Base-by-base conservation (phyloP, 768 basidiomycete species). In the Auricularia sp. region DNA sequence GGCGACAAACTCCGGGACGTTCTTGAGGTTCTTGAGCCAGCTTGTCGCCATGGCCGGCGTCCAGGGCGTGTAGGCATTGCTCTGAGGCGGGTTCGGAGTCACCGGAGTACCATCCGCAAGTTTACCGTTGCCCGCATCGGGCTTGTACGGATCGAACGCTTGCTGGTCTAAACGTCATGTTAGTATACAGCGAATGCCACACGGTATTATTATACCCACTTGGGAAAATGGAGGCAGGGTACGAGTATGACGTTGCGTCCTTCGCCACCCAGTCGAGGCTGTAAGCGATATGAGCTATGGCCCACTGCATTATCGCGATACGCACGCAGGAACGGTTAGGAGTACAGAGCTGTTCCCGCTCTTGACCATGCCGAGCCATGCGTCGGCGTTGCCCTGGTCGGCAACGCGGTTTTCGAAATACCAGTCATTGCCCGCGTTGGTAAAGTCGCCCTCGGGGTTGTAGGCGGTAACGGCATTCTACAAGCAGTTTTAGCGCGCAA, bases 181-280 rank as follows among this genome's bases (percentile, higher is more conserved):
- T 7, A 42, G 39, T 66, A 4, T 36, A 21, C 29, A 53, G 47
- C 36, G 29, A 36, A 59, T 29, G 33, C 11, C 11, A 16, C 36
- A 60, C 12, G 23, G 21, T 43, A 39, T 56, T 29, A 59, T 16
- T n/a, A 16, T 1, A 66, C 73, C 59, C 44, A 81, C 81, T 75
- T 35, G 82, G 79, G 68, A 81, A 83, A 5, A 75, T 62, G 0
- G 75, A 71, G 33, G 66, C 69, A 5, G 82, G 79, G 66, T 81
- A 84, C 2, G 82, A 83, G 64, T 83, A 84, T 1, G 83, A 84
- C 2, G 79, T 75, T 3, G 73, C 68, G 67, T 84, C 83, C 65
- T 84, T 84, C 1, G 83, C 72, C 3, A 84, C 83, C 83, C 83
- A 84, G 67, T 83, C 83, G 36, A 84, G 76, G 18, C 82, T 83